phyloP scores from a whole-genome alignment of 176 grass and related monocot species.

The Musa troglodytarum region DNA sequence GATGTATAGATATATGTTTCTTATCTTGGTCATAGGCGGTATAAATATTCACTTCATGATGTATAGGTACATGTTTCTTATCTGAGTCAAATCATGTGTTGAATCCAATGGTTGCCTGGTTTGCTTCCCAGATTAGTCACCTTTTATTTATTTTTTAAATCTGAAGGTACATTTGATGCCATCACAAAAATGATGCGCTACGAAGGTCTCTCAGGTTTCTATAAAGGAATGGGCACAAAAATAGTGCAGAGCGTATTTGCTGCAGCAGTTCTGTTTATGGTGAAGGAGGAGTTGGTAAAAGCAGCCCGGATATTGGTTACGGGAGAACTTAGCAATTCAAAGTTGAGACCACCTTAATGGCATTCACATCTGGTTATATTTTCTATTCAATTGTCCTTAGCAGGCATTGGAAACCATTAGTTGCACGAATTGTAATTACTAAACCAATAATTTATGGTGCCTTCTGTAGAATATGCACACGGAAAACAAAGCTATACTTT shows the following conservation, averaged over 20 bases:
- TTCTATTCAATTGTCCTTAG: too few species aligned
- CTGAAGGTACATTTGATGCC: constrained; percentile 84
- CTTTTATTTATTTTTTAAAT: background rate
- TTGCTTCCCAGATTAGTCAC: background rate
- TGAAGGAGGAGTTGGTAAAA: constrained; percentile 94
- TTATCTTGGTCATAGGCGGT: too few species aligned
- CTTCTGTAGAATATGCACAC: too few species aligned
- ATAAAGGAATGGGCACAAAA: constrained; percentile 99
- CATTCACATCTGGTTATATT: too few species aligned
- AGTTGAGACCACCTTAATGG: background rate
- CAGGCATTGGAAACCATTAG: too few species aligned
- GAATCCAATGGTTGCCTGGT: background rate
- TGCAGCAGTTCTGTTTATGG: constrained; percentile 92
- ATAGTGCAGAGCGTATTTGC: constrained; percentile 95
- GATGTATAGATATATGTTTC: too few species aligned
- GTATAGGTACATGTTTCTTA: too few species aligned
- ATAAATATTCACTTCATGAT: too few species aligned
- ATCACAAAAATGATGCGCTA: constrained; percentile 68
- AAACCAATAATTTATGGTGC: too few species aligned
- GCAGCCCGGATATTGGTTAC: constrained; percentile 64
- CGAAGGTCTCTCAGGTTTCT: constrained; percentile 61
- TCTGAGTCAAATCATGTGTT: background rate
- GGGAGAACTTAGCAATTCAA: constrained; percentile 32
- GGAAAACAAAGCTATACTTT: too few species aligned
- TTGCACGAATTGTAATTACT: too few species aligned